Evolutionary conservation across 2,329 filamentous ascomycete genomes (phyloP).

Genomic region (Botrytis fabae): DNA sequence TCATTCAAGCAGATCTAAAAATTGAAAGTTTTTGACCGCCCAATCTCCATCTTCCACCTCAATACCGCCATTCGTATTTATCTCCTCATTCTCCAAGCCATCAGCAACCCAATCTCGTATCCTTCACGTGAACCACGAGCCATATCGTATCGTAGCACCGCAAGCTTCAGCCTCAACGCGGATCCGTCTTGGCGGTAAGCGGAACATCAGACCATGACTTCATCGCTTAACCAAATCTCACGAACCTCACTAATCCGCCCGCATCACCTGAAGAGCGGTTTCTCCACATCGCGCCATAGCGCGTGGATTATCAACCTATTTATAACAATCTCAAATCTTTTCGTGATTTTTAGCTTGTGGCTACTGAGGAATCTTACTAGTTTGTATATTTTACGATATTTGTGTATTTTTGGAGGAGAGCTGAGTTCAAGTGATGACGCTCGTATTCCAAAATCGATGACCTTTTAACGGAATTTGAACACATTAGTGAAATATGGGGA

Average conservation of each 20-base stretch:
- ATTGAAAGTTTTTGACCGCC: background rate
- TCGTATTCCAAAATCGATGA: background rate
- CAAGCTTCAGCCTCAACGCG: conserved; percentile 11
- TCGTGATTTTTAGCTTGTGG: background rate
- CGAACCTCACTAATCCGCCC: conserved; percentile 2
- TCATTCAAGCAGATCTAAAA: background rate
- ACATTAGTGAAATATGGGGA: background rate
- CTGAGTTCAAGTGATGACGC: background rate
- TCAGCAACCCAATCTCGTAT: background rate
- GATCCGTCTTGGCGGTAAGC: conserved; percentile 16
- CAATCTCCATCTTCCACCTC: background rate
- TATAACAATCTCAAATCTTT: background rate
- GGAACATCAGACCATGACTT: conserved; percentile 13
- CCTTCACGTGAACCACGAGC: background rate
- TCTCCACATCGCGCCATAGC: background rate
- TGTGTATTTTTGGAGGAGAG: background rate
- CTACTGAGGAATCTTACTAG: background rate
- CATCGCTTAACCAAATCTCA: background rate
- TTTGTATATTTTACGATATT: background rate
- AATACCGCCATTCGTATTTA: background rate
- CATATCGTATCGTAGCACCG: conserved; percentile 2
- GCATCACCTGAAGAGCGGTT: background rate
- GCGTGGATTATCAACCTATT: background rate
- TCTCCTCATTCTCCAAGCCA: conserved; percentile 5
- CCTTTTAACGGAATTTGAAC: background rate